These are phyloP conservation scores for Prunus yedoensis DNA, from an alignment of 331 rosid species.

Conservation along the genomic window DNA sequence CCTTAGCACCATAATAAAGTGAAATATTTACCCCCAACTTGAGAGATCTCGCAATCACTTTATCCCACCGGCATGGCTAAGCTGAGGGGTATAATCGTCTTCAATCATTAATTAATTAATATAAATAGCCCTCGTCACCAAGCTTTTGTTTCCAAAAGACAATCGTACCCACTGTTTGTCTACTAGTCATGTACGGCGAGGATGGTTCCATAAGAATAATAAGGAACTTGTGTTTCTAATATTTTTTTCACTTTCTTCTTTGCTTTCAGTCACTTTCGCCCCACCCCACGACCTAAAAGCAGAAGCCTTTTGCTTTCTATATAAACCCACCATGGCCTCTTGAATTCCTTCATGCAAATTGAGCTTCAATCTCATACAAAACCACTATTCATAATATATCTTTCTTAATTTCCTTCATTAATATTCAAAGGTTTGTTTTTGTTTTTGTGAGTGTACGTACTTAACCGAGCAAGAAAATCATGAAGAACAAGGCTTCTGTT, in stretches of 20 bases:
- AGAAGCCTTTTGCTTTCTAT: conserved; percentile 21
- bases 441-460: no score
- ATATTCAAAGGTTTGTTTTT: no score
- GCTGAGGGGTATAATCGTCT: neutral
- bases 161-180: neutral
- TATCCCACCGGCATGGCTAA: neutral
- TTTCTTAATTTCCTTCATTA: no score
- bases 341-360: conserved; percentile 36
- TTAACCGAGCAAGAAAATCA: conserved; percentile 6
- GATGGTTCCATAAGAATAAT: neutral
- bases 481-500: conserved; percentile 51
- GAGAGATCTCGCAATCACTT: neutral
- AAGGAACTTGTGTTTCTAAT: conserved; percentile 6
- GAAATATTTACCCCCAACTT: neutral
- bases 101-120: neutral
- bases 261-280: neutral
- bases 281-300: conserved; percentile 1
- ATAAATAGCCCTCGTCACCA: neutral
- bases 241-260: neutral
- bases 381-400: neutral
- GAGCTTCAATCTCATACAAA: neutral
- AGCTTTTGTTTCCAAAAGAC: neutral
- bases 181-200: conserved; percentile 11
- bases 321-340: conserved; percentile 22
- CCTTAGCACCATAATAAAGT: neutral